Evolutionary conservation across 768 basidiomycete species (phyloP).

Genomic region (Arthromyces matolae): DNA sequence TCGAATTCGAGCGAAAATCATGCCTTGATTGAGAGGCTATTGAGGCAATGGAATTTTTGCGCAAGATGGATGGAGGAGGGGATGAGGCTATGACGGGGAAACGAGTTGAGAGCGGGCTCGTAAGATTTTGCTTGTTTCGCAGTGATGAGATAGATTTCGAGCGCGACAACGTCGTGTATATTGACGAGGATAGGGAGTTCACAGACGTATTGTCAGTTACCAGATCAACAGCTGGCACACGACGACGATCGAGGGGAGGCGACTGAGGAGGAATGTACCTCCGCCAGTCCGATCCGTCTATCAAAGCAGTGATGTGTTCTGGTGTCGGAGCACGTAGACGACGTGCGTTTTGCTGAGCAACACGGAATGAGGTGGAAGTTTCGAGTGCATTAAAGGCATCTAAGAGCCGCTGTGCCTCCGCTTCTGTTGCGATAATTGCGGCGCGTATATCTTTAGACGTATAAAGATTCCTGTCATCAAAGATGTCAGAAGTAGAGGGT

Average conservation of each 20-base stretch:
- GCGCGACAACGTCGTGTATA: constrained; percentile 37
- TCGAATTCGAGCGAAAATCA: constrained; percentile 34
- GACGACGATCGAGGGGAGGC: constrained; percentile 8
- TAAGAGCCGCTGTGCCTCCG: constrained; percentile 57
- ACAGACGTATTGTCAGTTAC: constrained; percentile 39
- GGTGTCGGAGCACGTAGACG: constrained; percentile 30
- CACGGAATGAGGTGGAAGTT: constrained; percentile 48
- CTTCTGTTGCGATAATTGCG: constrained; percentile 60
- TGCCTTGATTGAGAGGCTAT: constrained; percentile 45
- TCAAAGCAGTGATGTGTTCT: constrained; percentile 24
- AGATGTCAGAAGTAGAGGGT: constrained; percentile 32
- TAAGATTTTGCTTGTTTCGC: constrained; percentile 22
- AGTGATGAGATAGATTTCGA: constrained; percentile 36
- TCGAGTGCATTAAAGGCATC: constrained; percentile 71
- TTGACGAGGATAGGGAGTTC: constrained; percentile 40
- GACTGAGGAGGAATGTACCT: constrained; percentile 22
- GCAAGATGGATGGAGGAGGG: constrained; percentile 24
- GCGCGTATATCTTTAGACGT: constrained; percentile 54
- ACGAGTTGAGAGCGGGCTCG: constrained; percentile 28
- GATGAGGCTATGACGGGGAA: constrained; percentile 21
- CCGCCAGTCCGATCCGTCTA: constrained; percentile 34
- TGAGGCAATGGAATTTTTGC: constrained; percentile 52
- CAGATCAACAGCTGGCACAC: constrained; percentile 14
- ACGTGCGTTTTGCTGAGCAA: constrained; percentile 37
- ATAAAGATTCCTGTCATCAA: constrained; percentile 52